Conservation (phyloP, 169 alveolate species). For the Babesia ovis region DNA sequence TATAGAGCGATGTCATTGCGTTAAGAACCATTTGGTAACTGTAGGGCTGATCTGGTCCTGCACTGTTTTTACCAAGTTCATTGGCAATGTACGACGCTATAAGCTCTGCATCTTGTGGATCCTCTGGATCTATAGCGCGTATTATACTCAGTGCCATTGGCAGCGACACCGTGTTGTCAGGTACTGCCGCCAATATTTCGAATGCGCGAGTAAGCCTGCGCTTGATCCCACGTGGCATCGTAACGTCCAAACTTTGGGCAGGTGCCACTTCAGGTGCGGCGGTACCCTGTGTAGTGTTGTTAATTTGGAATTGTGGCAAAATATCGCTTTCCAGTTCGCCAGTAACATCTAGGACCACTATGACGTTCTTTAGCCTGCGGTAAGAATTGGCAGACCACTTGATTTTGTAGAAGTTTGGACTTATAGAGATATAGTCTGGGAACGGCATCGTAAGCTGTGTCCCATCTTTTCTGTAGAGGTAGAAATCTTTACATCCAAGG, state of each 20-base stretch:
- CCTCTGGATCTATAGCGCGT: slow-evolving; percentile 67
- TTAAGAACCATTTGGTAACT: slow-evolving; percentile 17
- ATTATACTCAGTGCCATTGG: slow-evolving; percentile 39
- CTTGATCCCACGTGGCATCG: slow-evolving; percentile 21
- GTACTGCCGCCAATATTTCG: slow-evolving; percentile 21
- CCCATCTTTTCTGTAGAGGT: slow-evolving; percentile 66
- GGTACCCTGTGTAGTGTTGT: slow-evolving; percentile 1
- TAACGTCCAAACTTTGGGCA: slow-evolving; percentile 2
- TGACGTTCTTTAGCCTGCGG: slow-evolving; percentile 62
- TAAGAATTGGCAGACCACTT: slow-evolving; percentile 56
- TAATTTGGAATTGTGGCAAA: background rate
- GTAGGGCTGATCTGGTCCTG: slow-evolving; percentile 9
- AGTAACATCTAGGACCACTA: slow-evolving; percentile 58
- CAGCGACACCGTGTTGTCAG: slow-evolving; percentile 24
- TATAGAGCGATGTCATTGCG: slow-evolving; percentile 29
- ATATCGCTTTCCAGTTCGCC: slow-evolving; percentile 15
- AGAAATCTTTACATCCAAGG: slow-evolving; percentile 57
- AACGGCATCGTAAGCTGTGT: slow-evolving; percentile 48
- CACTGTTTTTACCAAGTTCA: slow-evolving; percentile 25
- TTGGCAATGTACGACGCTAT: slow-evolving; percentile 35
- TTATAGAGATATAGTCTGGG: slow-evolving; percentile 49
- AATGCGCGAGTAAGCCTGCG: slow-evolving; percentile 19
- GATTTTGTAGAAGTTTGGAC: slow-evolving; percentile 67
- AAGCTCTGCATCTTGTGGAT: slow-evolving; percentile 55
- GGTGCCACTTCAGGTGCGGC: slow-evolving; percentile 14